phyloP scores from a whole-genome alignment of 2,329 filamentous ascomycete genomes.

The Ophiocordyceps camponoti-floridani region DNA sequence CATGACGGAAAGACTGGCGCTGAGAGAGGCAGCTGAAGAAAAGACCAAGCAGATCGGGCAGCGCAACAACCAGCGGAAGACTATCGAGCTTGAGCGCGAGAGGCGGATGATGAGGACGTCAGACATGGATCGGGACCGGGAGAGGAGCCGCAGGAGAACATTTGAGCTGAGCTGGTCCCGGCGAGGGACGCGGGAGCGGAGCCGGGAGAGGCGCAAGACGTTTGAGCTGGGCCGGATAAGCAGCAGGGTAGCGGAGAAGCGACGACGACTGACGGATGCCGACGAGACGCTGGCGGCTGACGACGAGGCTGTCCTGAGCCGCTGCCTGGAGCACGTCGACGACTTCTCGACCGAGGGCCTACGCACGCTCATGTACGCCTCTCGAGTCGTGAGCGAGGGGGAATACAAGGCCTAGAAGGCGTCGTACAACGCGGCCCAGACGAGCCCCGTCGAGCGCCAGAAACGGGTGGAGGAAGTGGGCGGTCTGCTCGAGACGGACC shows the following conservation, averaged over 20 bases:
- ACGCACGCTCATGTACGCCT: conserved; percentile 64
- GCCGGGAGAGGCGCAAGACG: background rate
- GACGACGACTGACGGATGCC: conserved; percentile 37
- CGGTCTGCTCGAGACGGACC: conserved; percentile 57
- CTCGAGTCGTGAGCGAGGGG: conserved; percentile 53
- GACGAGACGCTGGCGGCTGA: conserved; percentile 28
- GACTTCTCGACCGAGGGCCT: conserved; percentile 77
- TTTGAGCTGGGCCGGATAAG: conserved; percentile 17
- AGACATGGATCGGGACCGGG: conserved; percentile 32
- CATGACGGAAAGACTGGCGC: conserved; percentile 58
- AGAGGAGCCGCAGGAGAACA: conserved; percentile 32
- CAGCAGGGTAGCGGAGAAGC: conserved; percentile 12
- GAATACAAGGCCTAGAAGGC: conserved; percentile 65
- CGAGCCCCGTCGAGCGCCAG: conserved; percentile 60
- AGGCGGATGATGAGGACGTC: conserved; percentile 36
- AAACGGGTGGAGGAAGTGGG: conserved; percentile 61
- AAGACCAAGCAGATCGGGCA: conserved; percentile 42
- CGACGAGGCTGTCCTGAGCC: conserved; percentile 50
- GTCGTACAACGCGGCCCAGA: conserved; percentile 57
- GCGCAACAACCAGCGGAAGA: conserved; percentile 26
- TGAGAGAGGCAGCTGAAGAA: conserved; percentile 55
- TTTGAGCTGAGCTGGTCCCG: conserved; percentile 7
- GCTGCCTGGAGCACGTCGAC: conserved; percentile 75
- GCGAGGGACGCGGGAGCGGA: no score
- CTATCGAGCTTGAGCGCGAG: conserved; percentile 39